These are phyloP conservation scores for Butyriboletus loyo DNA, from an alignment of 768 basidiomycete species.

Conservation along the genomic window DNA sequence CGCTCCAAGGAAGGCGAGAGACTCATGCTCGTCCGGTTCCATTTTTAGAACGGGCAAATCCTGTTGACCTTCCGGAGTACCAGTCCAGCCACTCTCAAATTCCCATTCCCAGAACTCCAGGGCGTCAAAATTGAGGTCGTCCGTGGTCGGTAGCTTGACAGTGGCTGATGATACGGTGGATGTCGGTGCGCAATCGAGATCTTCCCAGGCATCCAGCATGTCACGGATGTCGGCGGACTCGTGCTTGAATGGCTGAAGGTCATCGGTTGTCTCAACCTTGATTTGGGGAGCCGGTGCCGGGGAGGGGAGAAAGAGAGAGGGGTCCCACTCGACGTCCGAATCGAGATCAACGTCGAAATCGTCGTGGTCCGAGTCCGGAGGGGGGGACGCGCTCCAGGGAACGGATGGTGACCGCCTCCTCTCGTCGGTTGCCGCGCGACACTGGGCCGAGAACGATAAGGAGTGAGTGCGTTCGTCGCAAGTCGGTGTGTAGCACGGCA, in stretches of 20 bases:
- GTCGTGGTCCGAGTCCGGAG: conserved; percentile 57
- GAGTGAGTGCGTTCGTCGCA: conserved; percentile 34
- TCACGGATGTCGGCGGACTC: conserved; percentile 62
- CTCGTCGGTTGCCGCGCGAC: conserved; percentile 15
- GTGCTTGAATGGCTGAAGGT: conserved; percentile 45
- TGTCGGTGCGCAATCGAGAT: conserved; percentile 42
- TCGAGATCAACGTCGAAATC: conserved; percentile 54
- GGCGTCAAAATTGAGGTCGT: conserved; percentile 43
- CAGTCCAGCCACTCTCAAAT: conserved; percentile 29
- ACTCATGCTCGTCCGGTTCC: conserved; percentile 44
- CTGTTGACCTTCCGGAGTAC: conserved; percentile 13
- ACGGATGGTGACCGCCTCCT: conserved; percentile 59
- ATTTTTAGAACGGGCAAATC: conserved; percentile 32
- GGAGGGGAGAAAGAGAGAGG: conserved; percentile 27
- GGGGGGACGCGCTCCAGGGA: conserved; percentile 60
- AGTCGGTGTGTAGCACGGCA: conserved; percentile 53
- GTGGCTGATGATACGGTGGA: conserved; percentile 29
- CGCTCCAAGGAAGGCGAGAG: conserved; percentile 1
- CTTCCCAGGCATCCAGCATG: conserved; percentile 70
- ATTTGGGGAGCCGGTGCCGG: conserved; percentile 16
- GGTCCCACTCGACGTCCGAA: conserved; percentile 59
- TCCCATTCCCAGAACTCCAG: conserved; percentile 38
- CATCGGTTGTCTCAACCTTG: conserved; percentile 26
- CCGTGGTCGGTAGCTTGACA: conserved; percentile 30
- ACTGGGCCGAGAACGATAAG: conserved; percentile 26